Evolutionary conservation across 306 rosid genomes (phyloP), one percentile per base, ranked within the genome.

Genomic region (Cicer chorassanicum): DNA sequence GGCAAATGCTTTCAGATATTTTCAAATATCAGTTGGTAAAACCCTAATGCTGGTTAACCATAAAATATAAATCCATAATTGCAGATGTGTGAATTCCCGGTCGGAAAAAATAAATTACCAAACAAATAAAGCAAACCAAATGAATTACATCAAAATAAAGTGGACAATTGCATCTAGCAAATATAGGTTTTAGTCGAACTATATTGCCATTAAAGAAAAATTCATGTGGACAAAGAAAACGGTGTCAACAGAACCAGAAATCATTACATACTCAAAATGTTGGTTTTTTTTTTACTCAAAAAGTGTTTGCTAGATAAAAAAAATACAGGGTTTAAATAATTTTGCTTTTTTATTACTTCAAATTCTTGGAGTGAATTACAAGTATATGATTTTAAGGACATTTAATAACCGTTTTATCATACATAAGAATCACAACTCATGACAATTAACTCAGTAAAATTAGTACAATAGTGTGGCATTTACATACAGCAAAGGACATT

Each of bases 1-100:
- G 43, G 82, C 65, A 78, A 60, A 83, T 78, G 59, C 75, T 80
- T 72, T 73, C 65, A 78, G 79, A 48, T 34, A 65, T 12, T 24
- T 44, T 60, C 42, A 39, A 51, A 70, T 43, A 59, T 15, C 45
- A 62, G 16, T 41, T 48, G 43, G 67, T 10, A 38, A 21, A 54
- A n/a, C 24, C 34, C 11, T 18, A 65, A 18, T 49, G 60, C 44
- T 48, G 45, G 62, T 34, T 34, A 64, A 66, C 66, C 21, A 40
- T 41, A 65, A 13, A 24, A 39, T 36, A 65, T 11, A 41, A n/a
- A 50, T 67, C 18, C 8, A 5, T 13, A 13, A 49, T n/a, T 41
- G 69, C n/a, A 42, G 15, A 50, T 71, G 39, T 39, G 14, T 24
- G 12, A 49, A n/a, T 50, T 59, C 40, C 49, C 6, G 24, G 42